Base-by-base conservation (phyloP, 805 yeast genomes). In the Candida dendrica region DNA sequence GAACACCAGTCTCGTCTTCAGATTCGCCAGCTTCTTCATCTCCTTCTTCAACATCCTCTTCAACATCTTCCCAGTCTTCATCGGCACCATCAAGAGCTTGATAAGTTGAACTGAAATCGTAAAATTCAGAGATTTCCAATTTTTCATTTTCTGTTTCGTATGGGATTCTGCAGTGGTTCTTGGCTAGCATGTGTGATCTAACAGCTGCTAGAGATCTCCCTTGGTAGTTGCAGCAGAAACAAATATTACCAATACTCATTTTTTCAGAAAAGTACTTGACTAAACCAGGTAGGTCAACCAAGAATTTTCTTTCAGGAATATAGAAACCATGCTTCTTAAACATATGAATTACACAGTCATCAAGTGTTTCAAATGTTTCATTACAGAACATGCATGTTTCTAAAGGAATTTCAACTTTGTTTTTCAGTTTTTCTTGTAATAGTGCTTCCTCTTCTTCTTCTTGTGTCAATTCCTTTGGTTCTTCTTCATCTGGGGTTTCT, bases 81-180 rank as follows among this genome's bases (percentile, higher is more conserved):
- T 60, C 67, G 3, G 55, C 64, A 14, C 61, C 69, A 34, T 37
- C 44, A 11, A 47, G 47, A 11, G 47, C 50, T 18, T 52, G 52
- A 57, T 90, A 91, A 3, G 95, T 77, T 2, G 86, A 73, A 2
- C 81, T 69, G 68, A 90, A 93, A 59, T 93, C 96, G 59, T 91
- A 93, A 56, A 86, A 93, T 42, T 89, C 95, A 0, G 95, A 81
- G 16, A 91, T 76, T 61, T 93, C 98, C 43, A 87, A 67, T 59
- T 81, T 85, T 54, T 90, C 95, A 50, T 83, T 79, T 45, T 84
- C 89, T 4, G 74, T 60, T 53, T 93, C 97, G 60, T 87, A 93
- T 3, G 98, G 98, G 41, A 93, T 79, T 58, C 76, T 76, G 68
- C 90, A 84, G 62, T 93, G 98, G 48, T 84, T 78, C 66, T 93